Conservation (phyloP, 2,329 filamentous ascomycete species). For the Xylariaceae sp. region DNA sequence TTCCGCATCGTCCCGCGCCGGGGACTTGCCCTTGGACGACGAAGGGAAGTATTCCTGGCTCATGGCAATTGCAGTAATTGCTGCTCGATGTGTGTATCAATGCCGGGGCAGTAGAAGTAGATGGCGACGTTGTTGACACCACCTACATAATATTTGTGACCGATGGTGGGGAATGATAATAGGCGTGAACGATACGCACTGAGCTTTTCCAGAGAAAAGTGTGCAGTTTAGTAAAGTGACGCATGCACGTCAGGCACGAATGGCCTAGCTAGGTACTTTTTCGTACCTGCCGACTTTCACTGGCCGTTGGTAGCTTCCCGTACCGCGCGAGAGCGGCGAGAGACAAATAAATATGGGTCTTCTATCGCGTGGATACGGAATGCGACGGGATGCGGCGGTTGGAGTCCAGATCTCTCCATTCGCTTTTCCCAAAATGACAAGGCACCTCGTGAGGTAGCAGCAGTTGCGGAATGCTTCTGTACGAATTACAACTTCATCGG, state of each 20-base stretch:
- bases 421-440: too few species aligned
- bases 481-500: too few species aligned
- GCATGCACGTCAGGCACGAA: neutral
- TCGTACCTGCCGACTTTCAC: neutral
- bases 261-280: neutral
- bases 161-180: neutral
- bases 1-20: conserved; percentile 29
- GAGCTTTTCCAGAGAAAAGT: neutral
- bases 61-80: conserved; percentile 40
- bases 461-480: too few species aligned
- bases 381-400: too few species aligned
- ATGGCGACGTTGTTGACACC: neutral
- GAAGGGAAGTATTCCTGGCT: conserved; percentile 51
- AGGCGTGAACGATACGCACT: neutral
- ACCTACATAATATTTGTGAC: neutral
- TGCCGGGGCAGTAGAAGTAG: neutral
- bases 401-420: too few species aligned
- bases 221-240: neutral
- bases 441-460: too few species aligned
- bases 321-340: too few species aligned
- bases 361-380: too few species aligned
- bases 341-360: too few species aligned
- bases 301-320: neutral
- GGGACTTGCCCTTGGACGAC: conserved; percentile 39
- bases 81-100: conserved; percentile 17